These are phyloP conservation scores for Cladobotryum protrusum DNA, from an alignment of 2,329 filamentous ascomycete genomes.

Conservation along the genomic window DNA sequence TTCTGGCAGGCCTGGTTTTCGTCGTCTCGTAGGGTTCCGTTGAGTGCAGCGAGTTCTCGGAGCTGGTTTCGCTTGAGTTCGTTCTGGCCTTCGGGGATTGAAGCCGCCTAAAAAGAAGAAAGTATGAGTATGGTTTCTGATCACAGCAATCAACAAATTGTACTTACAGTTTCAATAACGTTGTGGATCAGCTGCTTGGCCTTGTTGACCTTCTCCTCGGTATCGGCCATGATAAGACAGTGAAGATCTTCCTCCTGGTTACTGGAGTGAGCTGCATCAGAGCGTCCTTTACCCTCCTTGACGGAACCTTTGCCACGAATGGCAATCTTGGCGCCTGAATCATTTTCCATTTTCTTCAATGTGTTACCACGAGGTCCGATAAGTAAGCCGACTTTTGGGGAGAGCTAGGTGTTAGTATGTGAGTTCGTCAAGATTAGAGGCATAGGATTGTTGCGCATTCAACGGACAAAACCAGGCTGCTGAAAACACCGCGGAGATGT, in stretches of 20 bases:
- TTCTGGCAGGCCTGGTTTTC: constrained; percentile 99
- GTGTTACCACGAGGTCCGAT: constrained; percentile 99
- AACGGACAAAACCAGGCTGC: constrained; percentile 27
- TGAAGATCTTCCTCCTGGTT: constrained; percentile 99
- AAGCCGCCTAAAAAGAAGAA: constrained; percentile 70
- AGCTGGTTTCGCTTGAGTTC: constrained; percentile 98
- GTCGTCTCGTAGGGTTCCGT: constrained; percentile 97
- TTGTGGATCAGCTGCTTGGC: constrained; percentile 98
- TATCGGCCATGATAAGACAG: constrained; percentile 99
- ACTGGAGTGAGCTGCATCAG: constrained; percentile 97
- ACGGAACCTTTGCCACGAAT: constrained; percentile 99
- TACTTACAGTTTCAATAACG: constrained; percentile 90
- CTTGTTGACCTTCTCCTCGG: constrained; percentile 99
- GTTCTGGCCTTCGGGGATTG: constrained; percentile 97
- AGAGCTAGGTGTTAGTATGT: constrained; percentile 87
- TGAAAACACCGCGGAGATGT: constrained; percentile 26
- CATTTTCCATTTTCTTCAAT: constrained; percentile 98
- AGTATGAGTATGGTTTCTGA: constrained; percentile 18
- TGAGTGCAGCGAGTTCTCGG: constrained; percentile 92
- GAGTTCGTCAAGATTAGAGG: constrained; percentile 31
- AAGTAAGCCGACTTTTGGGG: constrained; percentile 96
- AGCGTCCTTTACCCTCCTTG: constrained; percentile 98
- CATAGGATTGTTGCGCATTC: constrained; percentile 24
- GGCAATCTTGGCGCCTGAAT: constrained; percentile 96
- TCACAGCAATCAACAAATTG: not conserved